Conservation (phyloP, 805 yeast species). For the Grigorovia jiainica region DNA sequence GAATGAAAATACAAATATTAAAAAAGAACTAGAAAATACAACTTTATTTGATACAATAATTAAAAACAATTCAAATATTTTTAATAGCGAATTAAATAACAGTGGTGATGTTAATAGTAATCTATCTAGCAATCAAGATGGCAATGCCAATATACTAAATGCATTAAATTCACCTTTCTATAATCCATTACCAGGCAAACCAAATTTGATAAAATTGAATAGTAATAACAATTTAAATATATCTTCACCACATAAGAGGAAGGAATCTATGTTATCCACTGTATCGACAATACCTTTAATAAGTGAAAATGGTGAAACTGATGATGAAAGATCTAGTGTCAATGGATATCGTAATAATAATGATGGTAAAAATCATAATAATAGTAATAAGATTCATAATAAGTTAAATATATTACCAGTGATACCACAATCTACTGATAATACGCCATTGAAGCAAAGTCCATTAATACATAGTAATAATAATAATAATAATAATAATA, state of each 20-base stretch:
- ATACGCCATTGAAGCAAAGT: conserved; percentile 15
- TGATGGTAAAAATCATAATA: conserved; percentile 1
- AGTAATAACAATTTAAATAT: too few species aligned
- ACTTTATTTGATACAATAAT: background rate
- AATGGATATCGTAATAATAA: background rate
- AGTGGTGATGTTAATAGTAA: background rate
- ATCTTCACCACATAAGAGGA: conserved; percentile 13
- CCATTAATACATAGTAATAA: background rate
- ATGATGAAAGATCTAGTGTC: background rate
- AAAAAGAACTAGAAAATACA: background rate
- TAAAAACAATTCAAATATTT: background rate
- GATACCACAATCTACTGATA: conserved; percentile 23
- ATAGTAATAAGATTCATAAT: background rate
- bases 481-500: background rate
- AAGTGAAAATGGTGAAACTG: conserved; percentile 15
- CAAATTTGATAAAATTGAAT: too few species aligned
- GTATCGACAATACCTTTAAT: conserved; percentile 26
- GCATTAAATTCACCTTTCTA: conserved; percentile 5
- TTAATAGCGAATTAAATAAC: background rate
- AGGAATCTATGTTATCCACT: conserved; percentile 22
- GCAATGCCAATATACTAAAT: background rate
- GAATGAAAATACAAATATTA: background rate
- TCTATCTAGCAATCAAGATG: too few species aligned
- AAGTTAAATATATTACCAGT: conserved; percentile 17
- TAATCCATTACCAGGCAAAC: conserved; percentile 5